Conservation (phyloP, 345 rosid genomes). For the Syzygium jambos region DNA sequence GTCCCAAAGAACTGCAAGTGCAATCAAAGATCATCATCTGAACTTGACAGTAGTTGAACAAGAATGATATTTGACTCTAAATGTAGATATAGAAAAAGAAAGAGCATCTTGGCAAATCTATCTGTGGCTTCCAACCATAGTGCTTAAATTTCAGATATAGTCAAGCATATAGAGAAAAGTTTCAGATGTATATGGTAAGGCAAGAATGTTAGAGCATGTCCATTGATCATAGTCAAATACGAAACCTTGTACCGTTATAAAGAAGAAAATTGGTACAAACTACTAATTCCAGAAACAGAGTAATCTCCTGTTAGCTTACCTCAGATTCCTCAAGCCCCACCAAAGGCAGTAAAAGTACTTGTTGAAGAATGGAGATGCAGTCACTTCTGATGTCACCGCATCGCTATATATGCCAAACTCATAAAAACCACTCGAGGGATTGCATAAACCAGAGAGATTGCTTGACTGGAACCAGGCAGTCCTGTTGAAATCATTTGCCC, state of each 20-base stretch:
- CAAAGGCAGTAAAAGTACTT: conserved; percentile 92
- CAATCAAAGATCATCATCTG: not conserved
- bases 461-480: conserved; percentile 53
- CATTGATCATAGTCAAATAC: not conserved
- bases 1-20: conserved; percentile 68
- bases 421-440: conserved; percentile 33
- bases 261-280: not conserved
- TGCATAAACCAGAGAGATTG: conserved; percentile 48
- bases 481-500: conserved; percentile 24
- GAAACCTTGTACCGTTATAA: not conserved
- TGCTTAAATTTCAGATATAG: not conserved
- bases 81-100: not conserved
- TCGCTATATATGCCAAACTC: conserved; percentile 78
- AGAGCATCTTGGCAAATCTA: not conserved
- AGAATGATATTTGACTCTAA: not conserved
- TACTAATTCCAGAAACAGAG: not conserved
- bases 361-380: conserved; percentile 51
- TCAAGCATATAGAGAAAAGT: not conserved
- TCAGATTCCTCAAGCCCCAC: conserved; percentile 92
- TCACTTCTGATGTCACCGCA: conserved; percentile 43
- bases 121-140: not conserved
- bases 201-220: not conserved
- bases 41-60: not conserved
- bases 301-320: conserved; percentile 22
- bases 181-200: not conserved